These are phyloP conservation scores for Quercus alba DNA, from an alignment of 306 rosid species.

Conservation along the genomic window DNA sequence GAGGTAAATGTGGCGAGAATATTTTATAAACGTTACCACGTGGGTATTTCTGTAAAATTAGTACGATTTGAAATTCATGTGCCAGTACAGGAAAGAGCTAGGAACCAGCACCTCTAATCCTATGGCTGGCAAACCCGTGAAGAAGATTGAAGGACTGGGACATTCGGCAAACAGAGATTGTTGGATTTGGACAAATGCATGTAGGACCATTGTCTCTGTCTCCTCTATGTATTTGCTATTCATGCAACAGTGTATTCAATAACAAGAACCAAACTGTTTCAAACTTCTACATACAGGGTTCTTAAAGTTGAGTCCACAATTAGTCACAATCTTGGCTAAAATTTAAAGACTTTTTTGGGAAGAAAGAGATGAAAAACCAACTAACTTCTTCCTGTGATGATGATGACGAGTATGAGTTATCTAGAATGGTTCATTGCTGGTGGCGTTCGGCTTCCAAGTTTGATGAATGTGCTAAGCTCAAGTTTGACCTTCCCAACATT, in stretches of 20 bases:
- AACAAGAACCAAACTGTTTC: neutral
- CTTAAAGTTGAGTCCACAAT: neutral
- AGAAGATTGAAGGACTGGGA: neutral
- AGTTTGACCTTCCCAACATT: constrained; percentile 21
- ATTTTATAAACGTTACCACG: neutral
- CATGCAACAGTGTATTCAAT: neutral
- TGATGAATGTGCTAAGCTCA: constrained; percentile 23
- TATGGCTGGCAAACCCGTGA: neutral
- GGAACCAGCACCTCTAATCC: neutral
- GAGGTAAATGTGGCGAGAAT: neutral
- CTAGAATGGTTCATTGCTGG: constrained; percentile 19
- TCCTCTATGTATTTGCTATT: neutral
- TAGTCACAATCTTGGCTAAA: neutral
- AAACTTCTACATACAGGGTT: neutral
- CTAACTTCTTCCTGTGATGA: neutral
- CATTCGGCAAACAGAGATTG: neutral
- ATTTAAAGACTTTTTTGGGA: neutral
- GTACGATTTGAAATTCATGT: neutral
- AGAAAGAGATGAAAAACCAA: constrained; percentile 15
- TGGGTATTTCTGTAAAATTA: neutral
- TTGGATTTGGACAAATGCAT: neutral
- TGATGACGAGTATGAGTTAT: constrained; percentile 20
- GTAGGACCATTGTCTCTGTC: constrained; percentile 5
- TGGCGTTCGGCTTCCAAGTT: constrained; percentile 34
- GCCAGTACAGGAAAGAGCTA: neutral